phyloP scores from a whole-genome alignment of 1,284 basidiomycete genomes.

The Irpex rosettiformis region DNA sequence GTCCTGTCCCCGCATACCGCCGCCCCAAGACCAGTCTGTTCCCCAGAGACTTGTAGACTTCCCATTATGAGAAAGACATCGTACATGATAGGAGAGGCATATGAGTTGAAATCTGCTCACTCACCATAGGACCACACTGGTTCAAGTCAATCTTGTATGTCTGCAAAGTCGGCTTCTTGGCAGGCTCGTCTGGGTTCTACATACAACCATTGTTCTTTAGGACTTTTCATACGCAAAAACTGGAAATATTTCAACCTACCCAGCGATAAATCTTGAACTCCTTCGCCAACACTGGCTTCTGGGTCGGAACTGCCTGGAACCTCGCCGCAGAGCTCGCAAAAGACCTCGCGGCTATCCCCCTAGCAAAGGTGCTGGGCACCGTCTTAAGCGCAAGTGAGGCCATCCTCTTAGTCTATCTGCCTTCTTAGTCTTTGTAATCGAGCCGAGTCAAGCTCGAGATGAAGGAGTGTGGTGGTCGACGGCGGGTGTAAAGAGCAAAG shows the following conservation, averaged over 20 bases:
- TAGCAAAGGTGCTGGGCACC: constrained; percentile 11
- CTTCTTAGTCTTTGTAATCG: constrained; percentile 22
- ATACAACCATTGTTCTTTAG: not conserved
- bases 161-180: constrained; percentile 89
- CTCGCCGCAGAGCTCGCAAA: constrained; percentile 35
- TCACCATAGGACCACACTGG: constrained; percentile 94
- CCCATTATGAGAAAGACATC: not conserved
- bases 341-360: constrained; percentile 20
- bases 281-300: constrained; percentile 54
- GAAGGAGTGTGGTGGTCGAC: constrained; percentile 10
- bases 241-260: constrained; percentile 47
- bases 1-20: not conserved
- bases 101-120: constrained; percentile 23
- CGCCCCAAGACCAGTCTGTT: not conserved
- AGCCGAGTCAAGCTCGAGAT: constrained; percentile 4
- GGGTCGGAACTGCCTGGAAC: constrained; percentile 36
- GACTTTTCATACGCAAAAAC: not conserved
- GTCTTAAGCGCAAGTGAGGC: constrained; percentile 21
- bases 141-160: constrained; percentile 92
- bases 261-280: constrained; percentile 98
- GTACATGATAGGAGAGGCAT: not conserved
- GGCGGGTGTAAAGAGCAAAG: constrained; percentile 2
- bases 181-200: constrained; percentile 94
- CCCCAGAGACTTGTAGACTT: not conserved
- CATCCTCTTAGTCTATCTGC: not conserved